These are phyloP conservation scores for Larix kaempferi DNA, from an alignment of 75 land plant species.

Conservation along the genomic window DNA sequence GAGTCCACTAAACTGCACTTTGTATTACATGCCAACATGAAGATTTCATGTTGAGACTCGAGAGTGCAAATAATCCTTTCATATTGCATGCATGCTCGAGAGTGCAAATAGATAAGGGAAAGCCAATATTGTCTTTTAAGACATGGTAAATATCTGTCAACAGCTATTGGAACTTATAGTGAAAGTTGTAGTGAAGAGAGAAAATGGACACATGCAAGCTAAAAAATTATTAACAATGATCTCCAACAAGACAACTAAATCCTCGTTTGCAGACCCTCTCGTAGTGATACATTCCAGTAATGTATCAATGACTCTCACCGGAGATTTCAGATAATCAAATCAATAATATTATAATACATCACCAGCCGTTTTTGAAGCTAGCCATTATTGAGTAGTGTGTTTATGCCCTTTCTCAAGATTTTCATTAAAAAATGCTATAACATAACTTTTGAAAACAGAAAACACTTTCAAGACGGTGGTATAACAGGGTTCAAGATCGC, in stretches of 20 bases:
- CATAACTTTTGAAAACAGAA: not conserved
- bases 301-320: not conserved
- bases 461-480: slow-evolving; percentile 1
- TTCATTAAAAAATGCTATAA: not conserved
- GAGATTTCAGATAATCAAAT: not conserved
- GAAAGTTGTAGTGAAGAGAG: not conserved
- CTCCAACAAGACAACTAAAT: not conserved
- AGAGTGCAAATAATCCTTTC: not conserved
- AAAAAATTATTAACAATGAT: not conserved
- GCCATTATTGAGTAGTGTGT: not conserved
- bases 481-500: slow-evolving; percentile 43
- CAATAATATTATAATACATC: not conserved
- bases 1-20: not conserved
- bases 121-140: not conserved
- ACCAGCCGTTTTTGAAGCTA: not conserved
- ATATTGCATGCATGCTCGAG: not conserved
- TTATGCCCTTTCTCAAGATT: not conserved
- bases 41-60: not conserved
- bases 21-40: not conserved
- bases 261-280: not conserved
- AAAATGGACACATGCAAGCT: not conserved
- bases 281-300: not conserved
- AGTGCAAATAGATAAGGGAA: not conserved
- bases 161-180: not conserved
- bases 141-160: not conserved